Base-by-base conservation (phyloP, 345 rosid genomes). In the Combretum micranthum region DNA sequence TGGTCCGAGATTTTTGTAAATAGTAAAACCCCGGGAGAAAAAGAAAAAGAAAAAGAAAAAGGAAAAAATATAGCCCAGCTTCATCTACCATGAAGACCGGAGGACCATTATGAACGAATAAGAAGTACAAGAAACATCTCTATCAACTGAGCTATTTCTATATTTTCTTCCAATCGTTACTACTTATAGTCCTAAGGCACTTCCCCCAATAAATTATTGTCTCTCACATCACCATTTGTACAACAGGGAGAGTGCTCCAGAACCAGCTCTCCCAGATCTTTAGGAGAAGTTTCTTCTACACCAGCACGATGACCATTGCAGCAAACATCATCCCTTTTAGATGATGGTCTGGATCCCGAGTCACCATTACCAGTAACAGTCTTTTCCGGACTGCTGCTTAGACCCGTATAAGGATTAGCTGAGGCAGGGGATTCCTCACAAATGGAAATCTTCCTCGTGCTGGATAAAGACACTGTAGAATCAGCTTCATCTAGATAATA, bases 1-100 rank as follows among this genome's bases (percentile, higher is more conserved):
- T 44, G 32, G 63, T 54, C 82, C 54, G 76, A 73, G 80, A 76
- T 69, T 76, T 72, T 69, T 47, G 55, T 59, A 78, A 82, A 78
- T 76, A 76, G 47, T 44, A 65, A 82, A 76, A 69, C 69, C 83
- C 65, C 75, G 62, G 78, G 62, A 13, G 42, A 67, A 50, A 59
- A 55, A 55, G 42, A 63, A 25, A 25, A 25, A 25, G 9, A 32
- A 32, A 32, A 67, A 13, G 42, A 67, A 50, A 59, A 55, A 55
- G 42, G 65, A 25, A 25, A 25, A 25, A 32, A 32, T 5, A 67
- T 62, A 50, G 52, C 47, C 55, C 57, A 19, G 43, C 47, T 57
- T 45, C 55, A 58, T 67, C 39, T 55, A 59, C 61, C 61, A 63
- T 57, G 70, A 69, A 59, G 64, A 52, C 60, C 13, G 15, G 62